Conservation (phyloP, 192 early-diverging fungal genomes). For the Dissophora ornata region DNA sequence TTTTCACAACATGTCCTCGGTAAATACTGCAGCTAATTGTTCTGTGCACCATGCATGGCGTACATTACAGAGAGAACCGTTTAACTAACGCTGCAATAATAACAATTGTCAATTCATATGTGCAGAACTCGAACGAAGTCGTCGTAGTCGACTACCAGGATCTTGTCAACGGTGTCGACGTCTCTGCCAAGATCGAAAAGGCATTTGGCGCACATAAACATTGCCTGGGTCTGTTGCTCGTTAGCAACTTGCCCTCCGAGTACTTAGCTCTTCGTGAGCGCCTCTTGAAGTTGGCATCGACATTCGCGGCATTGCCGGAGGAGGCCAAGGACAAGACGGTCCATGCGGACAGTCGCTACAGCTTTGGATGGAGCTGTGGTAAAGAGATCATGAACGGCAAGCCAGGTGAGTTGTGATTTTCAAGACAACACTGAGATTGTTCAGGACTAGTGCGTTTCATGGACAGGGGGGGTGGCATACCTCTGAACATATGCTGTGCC, state of each 20-base stretch:
- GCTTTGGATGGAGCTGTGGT: constrained; percentile 79
- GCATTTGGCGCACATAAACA: constrained; percentile 67
- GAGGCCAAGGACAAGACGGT: constrained; percentile 60
- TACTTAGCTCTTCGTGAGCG: constrained; percentile 56
- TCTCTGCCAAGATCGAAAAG: constrained; percentile 56
- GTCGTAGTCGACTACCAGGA: constrained; percentile 64
- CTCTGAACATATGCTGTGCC: too few relatives aligned
- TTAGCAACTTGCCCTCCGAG: constrained; percentile 65
- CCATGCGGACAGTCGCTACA: constrained; percentile 64
- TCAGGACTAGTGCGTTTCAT: not conserved
- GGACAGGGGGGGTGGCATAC: too few relatives aligned
- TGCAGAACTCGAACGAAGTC: constrained; percentile 31
- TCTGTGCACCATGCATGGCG: too few relatives aligned
- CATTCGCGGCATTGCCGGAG: constrained; percentile 65
- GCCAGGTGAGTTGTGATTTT: constrained; percentile 54
- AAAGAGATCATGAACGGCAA: constrained; percentile 76
- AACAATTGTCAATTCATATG: too few relatives aligned
- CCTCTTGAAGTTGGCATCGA: constrained; percentile 63
- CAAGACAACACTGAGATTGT: too few relatives aligned
- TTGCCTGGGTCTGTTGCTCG: constrained; percentile 66
- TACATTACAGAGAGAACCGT: too few relatives aligned
- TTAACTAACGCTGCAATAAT: too few relatives aligned
- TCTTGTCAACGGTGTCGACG: constrained; percentile 54
- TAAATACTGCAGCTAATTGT: too few relatives aligned
- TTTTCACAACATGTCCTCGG: too few relatives aligned